phyloP scores from a whole-genome alignment of 768 basidiomycete species.

The Kwoniella pini region DNA sequence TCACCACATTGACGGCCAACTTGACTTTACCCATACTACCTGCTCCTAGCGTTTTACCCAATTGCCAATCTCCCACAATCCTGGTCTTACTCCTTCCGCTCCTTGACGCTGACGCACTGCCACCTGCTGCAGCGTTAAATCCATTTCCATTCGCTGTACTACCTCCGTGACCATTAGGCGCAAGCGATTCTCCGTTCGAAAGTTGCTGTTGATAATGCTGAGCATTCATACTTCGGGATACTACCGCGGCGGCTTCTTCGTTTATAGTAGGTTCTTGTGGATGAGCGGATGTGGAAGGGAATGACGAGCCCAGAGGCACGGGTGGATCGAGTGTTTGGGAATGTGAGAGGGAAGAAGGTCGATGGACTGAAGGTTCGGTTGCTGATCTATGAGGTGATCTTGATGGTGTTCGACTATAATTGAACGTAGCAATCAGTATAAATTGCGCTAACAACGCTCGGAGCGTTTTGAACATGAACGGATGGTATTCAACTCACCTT shows the following conservation, averaged over 20 bases:
- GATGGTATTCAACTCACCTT: slow-evolving; percentile 31
- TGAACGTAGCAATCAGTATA: neutral
- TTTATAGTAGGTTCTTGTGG: slow-evolving; percentile 43
- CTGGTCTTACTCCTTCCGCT: slow-evolving; percentile 51
- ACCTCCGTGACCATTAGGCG: slow-evolving; percentile 1
- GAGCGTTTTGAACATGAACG: neutral
- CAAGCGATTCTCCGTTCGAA: neutral
- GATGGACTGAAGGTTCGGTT: slow-evolving; percentile 21
- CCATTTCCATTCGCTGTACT: neutral
- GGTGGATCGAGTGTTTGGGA: slow-evolving; percentile 9
- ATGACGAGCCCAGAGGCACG: slow-evolving; percentile 4
- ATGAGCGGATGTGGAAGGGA: slow-evolving; percentile 16
- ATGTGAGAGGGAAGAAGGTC: slow-evolving; percentile 21
- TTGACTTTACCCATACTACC: slow-evolving; percentile 99
- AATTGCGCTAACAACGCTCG: neutral
- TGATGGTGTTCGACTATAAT: slow-evolving; percentile 31
- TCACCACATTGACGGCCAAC: slow-evolving; percentile 81
- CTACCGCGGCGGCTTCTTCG: slow-evolving; percentile 34
- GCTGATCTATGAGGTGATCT: slow-evolving; percentile 35
- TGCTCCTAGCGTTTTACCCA: slow-evolving; percentile 94
- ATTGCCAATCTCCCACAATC: slow-evolving; percentile 88
- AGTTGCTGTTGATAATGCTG: slow-evolving; percentile 5
- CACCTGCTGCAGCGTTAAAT: neutral
- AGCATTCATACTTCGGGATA: slow-evolving; percentile 17
- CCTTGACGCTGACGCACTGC: slow-evolving; percentile 4